Base-by-base conservation (phyloP, 768 basidiomycete genomes). In the Mycena galericulata region DNA sequence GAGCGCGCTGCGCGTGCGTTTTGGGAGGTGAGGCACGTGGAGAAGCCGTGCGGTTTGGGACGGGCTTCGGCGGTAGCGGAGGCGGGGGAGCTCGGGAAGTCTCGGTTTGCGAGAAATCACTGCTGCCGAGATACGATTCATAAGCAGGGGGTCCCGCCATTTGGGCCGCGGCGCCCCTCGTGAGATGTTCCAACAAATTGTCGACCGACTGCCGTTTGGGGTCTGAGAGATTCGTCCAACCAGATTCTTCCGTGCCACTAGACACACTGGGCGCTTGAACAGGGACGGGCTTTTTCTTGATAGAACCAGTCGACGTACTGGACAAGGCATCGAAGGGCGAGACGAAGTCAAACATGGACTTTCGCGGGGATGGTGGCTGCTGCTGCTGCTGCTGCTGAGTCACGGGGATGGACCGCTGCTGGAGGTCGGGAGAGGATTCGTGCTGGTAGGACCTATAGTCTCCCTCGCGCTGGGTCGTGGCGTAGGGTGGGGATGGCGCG, bases 171-270 rank as follows among this genome's bases (percentile, higher is more conserved):
- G 65, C 76, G 68, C 80, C 80, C 67, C 89, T 85, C 27, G 90
- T 89, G 9, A 94, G 77, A 73, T 92, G 90, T 65, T 94, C 92
- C 72, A 94, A 82, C 40, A 94, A 80, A 73, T 94, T 94, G 74
- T 95, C 93, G 56, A 94, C 91, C 1, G 93, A 94, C 76, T 92
- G 92, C 66, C 91, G 86, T 81, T 94, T 94, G 34, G 93, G 90
- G 71, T 92, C 86, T 15, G 83, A 76, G 43, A 82, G 76, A 38
- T 78, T 78, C 18, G 84, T 80, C 90, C 89, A 92, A n/a, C 81
- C 78, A 15, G 88, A 84, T 62, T 91, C 89, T 34, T 93, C 90
- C 55, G 83, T 85, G 51, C 83, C 77, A 60, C 81, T 84, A 38
- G 85, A 81, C 15, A 82, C 56, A 54, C 80, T 79, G 11, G 85